These are phyloP conservation scores for Spathaspora hagerdaliae DNA, from an alignment of 805 yeast species.

Conservation along the genomic window DNA sequence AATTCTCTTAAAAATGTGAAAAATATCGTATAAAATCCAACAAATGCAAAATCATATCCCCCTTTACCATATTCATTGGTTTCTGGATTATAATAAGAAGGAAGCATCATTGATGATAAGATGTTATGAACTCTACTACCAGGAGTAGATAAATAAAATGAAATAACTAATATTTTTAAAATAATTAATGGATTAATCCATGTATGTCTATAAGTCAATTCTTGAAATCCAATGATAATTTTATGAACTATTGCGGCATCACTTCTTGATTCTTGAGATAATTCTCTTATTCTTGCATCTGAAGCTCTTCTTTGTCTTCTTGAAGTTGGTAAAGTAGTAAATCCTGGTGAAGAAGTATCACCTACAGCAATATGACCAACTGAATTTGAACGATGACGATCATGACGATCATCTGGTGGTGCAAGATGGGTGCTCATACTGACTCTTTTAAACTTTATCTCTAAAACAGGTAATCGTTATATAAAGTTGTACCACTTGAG, in stretches of 20 bases:
- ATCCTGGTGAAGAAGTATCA: slow-evolving; percentile 57
- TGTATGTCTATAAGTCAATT: slow-evolving; percentile 55
- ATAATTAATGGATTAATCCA: slow-evolving; percentile 69
- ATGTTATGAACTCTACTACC: slow-evolving; percentile 52
- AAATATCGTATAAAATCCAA: slow-evolving; percentile 73
- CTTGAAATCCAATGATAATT: slow-evolving; percentile 54
- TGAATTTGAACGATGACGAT: slow-evolving; percentile 55
- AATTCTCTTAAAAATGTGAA: slow-evolving; percentile 92
- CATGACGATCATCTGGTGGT: slow-evolving; percentile 1
- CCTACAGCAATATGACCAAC: slow-evolving; percentile 76
- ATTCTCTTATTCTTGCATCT: slow-evolving; percentile 26
- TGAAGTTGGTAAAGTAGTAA: slow-evolving; percentile 61
- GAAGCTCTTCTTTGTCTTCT: slow-evolving; percentile 34
- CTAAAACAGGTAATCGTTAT: too few relatives aligned
- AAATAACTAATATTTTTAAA: slow-evolving; percentile 33
- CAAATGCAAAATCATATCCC: slow-evolving; percentile 72
- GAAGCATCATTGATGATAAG: slow-evolving; percentile 56
- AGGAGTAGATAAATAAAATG: slow-evolving; percentile 56
- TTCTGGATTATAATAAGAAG: slow-evolving; percentile 61
- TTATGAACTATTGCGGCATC: slow-evolving; percentile 57
- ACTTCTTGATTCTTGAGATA: slow-evolving; percentile 20
- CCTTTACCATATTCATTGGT: slow-evolving; percentile 86
- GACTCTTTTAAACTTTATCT: background rate
- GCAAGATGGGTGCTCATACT: background rate
- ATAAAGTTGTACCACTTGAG: too few relatives aligned